Percentiles rank a stretch among this genome's conserved stretches.
Evolutionary conservation across 2,329 filamentous ascomycete genomes (phyloP).

Genomic region (Zelopaecilomyces penicillatus): DNA sequence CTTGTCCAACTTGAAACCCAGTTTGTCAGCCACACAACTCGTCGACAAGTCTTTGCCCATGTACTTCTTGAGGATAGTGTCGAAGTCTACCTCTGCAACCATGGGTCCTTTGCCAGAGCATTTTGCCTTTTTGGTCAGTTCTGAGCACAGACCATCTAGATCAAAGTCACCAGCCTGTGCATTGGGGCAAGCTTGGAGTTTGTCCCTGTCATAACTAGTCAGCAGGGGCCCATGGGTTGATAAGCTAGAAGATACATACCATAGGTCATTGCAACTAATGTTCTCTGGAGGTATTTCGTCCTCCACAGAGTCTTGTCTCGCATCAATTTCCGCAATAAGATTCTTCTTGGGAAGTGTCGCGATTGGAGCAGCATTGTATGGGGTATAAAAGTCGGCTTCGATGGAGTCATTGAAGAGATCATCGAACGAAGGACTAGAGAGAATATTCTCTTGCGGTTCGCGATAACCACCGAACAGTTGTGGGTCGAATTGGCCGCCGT

Average conservation of each 20-base stretch:
- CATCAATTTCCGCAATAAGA: conserved; percentile 71
- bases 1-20: conserved; percentile 49
- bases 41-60: conserved; percentile 37
- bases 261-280: conserved; percentile 84
- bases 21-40: conserved; percentile 30
- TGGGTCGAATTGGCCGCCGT: conserved; percentile 81
- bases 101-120: conserved; percentile 88
- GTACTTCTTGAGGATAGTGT: conserved; percentile 63
- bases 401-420: conserved; percentile 71
- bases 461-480: conserved; percentile 88
- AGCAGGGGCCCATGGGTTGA: conserved; percentile 22
- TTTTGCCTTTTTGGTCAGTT: conserved; percentile 90
- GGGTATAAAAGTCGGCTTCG: conserved; percentile 70
- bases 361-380: conserved; percentile 60
- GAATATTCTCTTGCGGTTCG: conserved; percentile 75
- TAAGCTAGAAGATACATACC: conserved; percentile 49
- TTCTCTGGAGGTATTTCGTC: conserved; percentile 56
- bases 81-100: conserved; percentile 81
- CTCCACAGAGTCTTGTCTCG: conserved; percentile 58
- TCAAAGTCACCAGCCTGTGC: conserved; percentile 89
- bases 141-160: conserved; percentile 83
- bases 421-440: conserved; percentile 62
- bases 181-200: conserved; percentile 75
- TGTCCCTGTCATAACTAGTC: conserved; percentile 60
- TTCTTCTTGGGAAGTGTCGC: conserved; percentile 50